These are phyloP conservation scores for Pyrenophora seminiperda DNA, from an alignment of 2,329 filamentous ascomycete species.

Conservation along the genomic window DNA sequence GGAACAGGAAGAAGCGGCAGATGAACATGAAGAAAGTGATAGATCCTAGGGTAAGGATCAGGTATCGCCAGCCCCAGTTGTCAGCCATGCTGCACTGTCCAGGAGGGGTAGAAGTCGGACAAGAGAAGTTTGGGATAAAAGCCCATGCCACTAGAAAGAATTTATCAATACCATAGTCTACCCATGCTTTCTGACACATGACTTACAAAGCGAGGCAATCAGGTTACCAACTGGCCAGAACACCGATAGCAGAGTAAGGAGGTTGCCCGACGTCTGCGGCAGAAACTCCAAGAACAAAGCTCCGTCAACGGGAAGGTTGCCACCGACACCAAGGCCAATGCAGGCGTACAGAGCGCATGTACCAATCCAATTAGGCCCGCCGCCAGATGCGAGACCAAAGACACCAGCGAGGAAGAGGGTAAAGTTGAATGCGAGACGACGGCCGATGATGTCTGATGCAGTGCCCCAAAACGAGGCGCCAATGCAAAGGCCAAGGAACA, in stretches of 20 bases:
- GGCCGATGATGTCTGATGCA: slow-evolving; percentile 76
- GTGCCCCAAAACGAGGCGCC: slow-evolving; percentile 83
- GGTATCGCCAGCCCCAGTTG: slow-evolving; percentile 75
- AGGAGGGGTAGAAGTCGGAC: slow-evolving; percentile 26
- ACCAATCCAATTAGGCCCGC: slow-evolving; percentile 68
- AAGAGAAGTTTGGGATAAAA: slow-evolving; percentile 72
- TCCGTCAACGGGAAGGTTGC: slow-evolving; percentile 79
- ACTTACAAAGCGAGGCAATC: slow-evolving; percentile 55
- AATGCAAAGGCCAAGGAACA: slow-evolving; percentile 76
- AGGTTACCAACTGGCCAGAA: slow-evolving; percentile 89
- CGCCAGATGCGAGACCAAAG: slow-evolving; percentile 74
- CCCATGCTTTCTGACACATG: no score
- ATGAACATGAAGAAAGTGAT: slow-evolving; percentile 78
- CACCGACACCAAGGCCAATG: slow-evolving; percentile 55
- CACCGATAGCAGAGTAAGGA: slow-evolving; percentile 79
- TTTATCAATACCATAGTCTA: slow-evolving; percentile 15
- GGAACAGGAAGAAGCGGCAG: slow-evolving; percentile 78
- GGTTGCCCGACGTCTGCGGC: slow-evolving; percentile 72
- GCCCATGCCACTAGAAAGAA: slow-evolving; percentile 68
- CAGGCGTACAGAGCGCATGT: slow-evolving; percentile 49
- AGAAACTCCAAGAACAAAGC: slow-evolving; percentile 84
- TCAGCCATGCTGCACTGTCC: slow-evolving; percentile 56
- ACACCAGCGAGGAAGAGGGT: slow-evolving; percentile 76
- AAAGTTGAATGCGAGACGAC: slow-evolving; percentile 79
- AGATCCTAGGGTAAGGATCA: slow-evolving; percentile 72